Conservation (phyloP, 768 basidiomycete species). For the Cystoderma amianthinum region DNA sequence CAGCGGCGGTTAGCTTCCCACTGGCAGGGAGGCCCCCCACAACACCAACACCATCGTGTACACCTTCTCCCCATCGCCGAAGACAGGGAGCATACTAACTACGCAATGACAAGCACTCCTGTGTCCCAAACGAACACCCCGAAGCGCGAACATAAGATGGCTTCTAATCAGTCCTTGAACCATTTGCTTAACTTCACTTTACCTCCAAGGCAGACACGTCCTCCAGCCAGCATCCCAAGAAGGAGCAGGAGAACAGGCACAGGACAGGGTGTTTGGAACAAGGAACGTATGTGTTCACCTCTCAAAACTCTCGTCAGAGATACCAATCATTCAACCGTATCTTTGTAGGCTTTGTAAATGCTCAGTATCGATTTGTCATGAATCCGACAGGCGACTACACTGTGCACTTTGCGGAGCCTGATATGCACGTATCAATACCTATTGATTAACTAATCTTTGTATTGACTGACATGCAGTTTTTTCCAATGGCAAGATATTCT, state of each 20-base stretch:
- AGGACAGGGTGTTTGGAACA: slow-evolving; percentile 72
- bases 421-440: slow-evolving; percentile 63
- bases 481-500: slow-evolving; percentile 96
- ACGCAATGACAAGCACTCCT: slow-evolving; percentile 31
- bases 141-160: slow-evolving; percentile 65
- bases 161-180: slow-evolving; percentile 59
- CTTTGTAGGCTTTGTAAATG: slow-evolving; percentile 81
- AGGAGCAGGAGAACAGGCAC: slow-evolving; percentile 67
- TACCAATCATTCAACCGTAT: slow-evolving; percentile 5
- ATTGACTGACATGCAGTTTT: slow-evolving; percentile 46
- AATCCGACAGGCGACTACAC: slow-evolving; percentile 89
- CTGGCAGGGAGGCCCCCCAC: slow-evolving; percentile 34
- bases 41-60: slow-evolving; percentile 1
- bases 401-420: slow-evolving; percentile 94
- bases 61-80: too few relatives aligned
- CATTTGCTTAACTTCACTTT: slow-evolving; percentile 93
- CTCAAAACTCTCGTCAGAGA: slow-evolving; percentile 9
- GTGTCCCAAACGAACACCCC: slow-evolving; percentile 29
- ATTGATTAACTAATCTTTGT: slow-evolving; percentile 1
- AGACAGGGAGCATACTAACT: too few relatives aligned
- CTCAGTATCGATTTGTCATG: slow-evolving; percentile 94
- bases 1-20: slow-evolving; percentile 35
- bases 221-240: slow-evolving; percentile 52
- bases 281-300: slow-evolving; percentile 77
- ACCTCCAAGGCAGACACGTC: slow-evolving; percentile 74